phyloP scores from a whole-genome alignment of 2,329 filamentous ascomycete genomes.

The Arthroderma sp. region DNA sequence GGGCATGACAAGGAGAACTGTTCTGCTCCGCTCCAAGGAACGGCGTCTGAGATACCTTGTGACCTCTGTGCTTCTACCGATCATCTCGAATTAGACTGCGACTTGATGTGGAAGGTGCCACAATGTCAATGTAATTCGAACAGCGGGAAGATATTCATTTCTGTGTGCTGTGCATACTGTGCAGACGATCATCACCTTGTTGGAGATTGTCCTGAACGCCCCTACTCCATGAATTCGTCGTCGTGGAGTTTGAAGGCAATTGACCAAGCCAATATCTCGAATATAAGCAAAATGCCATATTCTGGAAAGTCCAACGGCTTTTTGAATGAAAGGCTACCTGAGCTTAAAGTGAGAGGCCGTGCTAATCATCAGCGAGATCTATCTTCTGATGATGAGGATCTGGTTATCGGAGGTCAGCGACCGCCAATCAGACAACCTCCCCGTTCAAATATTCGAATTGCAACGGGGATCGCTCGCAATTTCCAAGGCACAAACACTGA shows the following conservation, averaged over 20 bases:
- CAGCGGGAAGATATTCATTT: constrained; percentile 23
- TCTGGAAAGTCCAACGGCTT: constrained; percentile 7
- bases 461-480: constrained; percentile 17
- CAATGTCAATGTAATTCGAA: constrained; percentile 12
- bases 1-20: constrained; percentile 46
- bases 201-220: constrained; percentile 30
- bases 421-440: constrained; percentile 16
- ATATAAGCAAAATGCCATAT: constrained; percentile 21
- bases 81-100: constrained; percentile 50
- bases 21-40: constrained; percentile 44
- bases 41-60: constrained; percentile 43
- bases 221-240: constrained; percentile 18
- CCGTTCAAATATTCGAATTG: constrained; percentile 25
- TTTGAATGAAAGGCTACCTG: constrained; percentile 13
- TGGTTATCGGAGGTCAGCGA: constrained; percentile 18
- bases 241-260: constrained; percentile 29
- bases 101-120: constrained; percentile 42
- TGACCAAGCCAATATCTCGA: constrained; percentile 25
- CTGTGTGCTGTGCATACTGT: constrained; percentile 33
- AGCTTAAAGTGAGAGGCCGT: constrained; percentile 25
- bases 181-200: constrained; percentile 30
- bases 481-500: constrained; percentile 12
- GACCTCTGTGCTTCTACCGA: constrained; percentile 43
- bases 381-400: constrained; percentile 24
- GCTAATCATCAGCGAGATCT: constrained; percentile 17